Evolutionary conservation across 345 rosid genomes (phyloP).

Genomic region (Boechera retrofracta): DNA sequence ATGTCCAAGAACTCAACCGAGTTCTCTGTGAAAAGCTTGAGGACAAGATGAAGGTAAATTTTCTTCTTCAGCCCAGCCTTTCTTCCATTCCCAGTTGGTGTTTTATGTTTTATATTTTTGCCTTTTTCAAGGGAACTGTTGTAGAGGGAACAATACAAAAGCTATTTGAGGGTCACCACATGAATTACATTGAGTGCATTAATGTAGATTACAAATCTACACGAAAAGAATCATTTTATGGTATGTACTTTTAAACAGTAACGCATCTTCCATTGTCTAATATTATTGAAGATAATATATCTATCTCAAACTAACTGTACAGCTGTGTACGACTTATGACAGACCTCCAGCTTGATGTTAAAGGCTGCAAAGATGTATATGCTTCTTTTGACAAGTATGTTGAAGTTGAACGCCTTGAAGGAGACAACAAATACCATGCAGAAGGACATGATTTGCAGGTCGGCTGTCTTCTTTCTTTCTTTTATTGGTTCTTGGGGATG

Average conservation of each 20-base stretch:
- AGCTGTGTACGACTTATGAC: conserved; percentile 38
- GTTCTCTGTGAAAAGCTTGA: conserved; percentile 95
- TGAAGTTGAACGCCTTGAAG: conserved; percentile 98
- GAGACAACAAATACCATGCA: conserved; percentile 97
- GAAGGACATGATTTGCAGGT: conserved; percentile 97
- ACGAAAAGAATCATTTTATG: conserved; percentile 95
- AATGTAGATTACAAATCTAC: conserved; percentile 95
- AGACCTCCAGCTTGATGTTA: conserved; percentile 99
- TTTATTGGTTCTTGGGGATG: conserved; percentile 17
- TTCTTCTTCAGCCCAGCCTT: conserved; percentile 25
- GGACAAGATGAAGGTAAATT: conserved; percentile 90
- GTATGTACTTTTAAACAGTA: conserved; percentile 49
- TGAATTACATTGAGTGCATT: conserved; percentile 98
- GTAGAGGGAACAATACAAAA: conserved; percentile 99
- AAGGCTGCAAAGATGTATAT: conserved; percentile 96
- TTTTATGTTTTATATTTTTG: conserved; percentile 22
- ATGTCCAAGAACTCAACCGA: conserved; percentile 97
- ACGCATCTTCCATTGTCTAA: conserved; percentile 2
- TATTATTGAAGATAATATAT: conserved; percentile 16
- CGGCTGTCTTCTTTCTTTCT: conserved; percentile 35
- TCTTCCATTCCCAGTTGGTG: conserved; percentile 19
- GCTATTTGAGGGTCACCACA: conserved; percentile 96
- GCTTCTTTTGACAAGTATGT: conserved; percentile 98
- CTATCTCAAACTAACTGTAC: conserved; percentile 28
- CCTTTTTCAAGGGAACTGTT: conserved; percentile 78